These are phyloP conservation scores for Zoysia pacifica DNA, from an alignment of 176 grass and related monocot species.

Conservation along the genomic window DNA sequence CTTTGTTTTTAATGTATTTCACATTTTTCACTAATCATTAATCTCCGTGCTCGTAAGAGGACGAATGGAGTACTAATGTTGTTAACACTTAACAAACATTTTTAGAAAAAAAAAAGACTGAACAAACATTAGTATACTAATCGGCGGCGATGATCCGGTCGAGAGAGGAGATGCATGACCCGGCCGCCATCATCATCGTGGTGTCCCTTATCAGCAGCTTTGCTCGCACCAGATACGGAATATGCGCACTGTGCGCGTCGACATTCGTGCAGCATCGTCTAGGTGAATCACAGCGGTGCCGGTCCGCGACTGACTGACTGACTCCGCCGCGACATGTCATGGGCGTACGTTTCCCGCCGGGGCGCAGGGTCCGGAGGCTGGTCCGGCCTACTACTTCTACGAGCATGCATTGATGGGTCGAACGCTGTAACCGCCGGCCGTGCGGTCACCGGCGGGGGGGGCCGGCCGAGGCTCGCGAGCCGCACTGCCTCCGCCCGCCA, in stretches of 20 bases:
- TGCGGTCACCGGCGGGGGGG: neutral
- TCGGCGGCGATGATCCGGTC: no score
- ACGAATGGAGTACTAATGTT: no score
- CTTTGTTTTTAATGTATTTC: no score
- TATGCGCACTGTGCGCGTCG: neutral
- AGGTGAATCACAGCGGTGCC: conserved; percentile 17
- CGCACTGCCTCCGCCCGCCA: neutral
- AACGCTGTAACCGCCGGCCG: neutral
- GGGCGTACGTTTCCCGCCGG: neutral
- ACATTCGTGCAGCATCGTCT: conserved; percentile 34
- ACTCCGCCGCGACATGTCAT: conserved; percentile 12
- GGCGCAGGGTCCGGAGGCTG: neutral
- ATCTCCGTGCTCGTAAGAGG: no score
- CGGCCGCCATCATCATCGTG: no score
- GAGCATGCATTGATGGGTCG: conserved; percentile 28
- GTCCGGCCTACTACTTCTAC: no score
- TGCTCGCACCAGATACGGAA: neutral
- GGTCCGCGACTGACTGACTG: neutral
- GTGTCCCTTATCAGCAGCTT: no score
- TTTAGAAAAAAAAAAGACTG: no score
- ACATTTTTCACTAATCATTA: no score
- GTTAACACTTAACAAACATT: no score
- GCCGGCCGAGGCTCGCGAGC: neutral
- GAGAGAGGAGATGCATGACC: no score
- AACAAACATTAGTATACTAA: no score